A percentile compares a stretch with the other conserved stretches of the same genome.
Conservation (phyloP, 2,329 filamentous ascomycete species). For the Colletotrichum agaves region DNA sequence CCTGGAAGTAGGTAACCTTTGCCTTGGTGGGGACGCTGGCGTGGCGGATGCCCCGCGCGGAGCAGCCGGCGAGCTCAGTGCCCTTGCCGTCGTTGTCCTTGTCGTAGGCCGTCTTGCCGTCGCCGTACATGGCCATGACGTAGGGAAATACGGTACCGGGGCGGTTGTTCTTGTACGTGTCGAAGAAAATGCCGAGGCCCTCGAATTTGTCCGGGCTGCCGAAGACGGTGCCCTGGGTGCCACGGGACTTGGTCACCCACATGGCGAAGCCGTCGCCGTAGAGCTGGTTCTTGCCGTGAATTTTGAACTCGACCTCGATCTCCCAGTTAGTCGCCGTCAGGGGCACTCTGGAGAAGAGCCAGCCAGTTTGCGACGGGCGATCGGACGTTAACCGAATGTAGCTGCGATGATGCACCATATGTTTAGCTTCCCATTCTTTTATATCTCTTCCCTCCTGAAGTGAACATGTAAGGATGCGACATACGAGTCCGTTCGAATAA, state of each 20-base stretch:
- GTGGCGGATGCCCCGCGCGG: constrained; percentile 89
- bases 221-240: constrained; percentile 83
- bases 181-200: constrained; percentile 93
- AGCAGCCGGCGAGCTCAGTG: constrained; percentile 93
- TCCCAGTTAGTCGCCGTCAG: constrained; percentile 99
- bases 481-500: constrained; percentile 79
- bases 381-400: constrained; percentile 95
- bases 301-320: constrained; percentile 95
- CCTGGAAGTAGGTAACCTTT: constrained; percentile 94
- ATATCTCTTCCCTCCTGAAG: neutral
- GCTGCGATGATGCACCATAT: constrained; percentile 54
- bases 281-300: constrained; percentile 87
- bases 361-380: constrained; percentile 89
- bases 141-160: constrained; percentile 96
- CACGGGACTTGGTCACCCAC: constrained; percentile 97
- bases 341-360: constrained; percentile 93
- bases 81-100: constrained; percentile 94
- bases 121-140: constrained; percentile 97
- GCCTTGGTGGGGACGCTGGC: constrained; percentile 84
- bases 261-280: constrained; percentile 97
- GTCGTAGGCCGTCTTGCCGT: constrained; percentile 89
- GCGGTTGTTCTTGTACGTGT: constrained; percentile 99
- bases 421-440: constrained; percentile 38
- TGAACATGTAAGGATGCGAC: constrained; percentile 41
- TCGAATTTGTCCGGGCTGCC: constrained; percentile 90